Evolutionary conservation across 768 basidiomycete genomes (phyloP), one percentile per base, ranked within the genome.

Genomic region (Tulasnella sp.): DNA sequence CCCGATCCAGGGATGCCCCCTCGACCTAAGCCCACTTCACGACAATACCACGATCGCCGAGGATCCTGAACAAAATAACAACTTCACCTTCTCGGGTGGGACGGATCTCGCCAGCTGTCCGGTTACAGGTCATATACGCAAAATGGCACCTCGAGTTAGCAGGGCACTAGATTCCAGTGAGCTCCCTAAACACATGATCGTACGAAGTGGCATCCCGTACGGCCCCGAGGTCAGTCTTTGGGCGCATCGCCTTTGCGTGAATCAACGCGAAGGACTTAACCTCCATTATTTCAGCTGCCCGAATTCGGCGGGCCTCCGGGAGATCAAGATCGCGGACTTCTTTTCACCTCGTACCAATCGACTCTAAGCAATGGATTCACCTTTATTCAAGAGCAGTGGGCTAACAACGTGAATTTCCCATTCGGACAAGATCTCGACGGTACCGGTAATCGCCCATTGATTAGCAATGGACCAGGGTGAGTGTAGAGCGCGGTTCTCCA

Each of bases 161-260:
- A 17, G 14, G 7, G 2, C 22, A 17, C 9, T 9, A 7, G 11
- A 70, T 32, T 9, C 5, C 36, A 11, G 9, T 11, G 72, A 22
- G 8, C 26, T 67, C 17, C 36, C 29, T 11, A 11, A 67, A 12
- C 35, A 52, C 1, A 12, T 72, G 36, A 72, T 72, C 39, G 37
- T 72, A 9, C 35, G 72, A 3, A 65, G 68, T 41, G 72, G 66
- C 16, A 67, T 72, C 40, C 66, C 72, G 16, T 72, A 72, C 32
- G 72, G 72, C 39, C 37, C 26, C n/a, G 72, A 72, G 37, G 72
- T 67, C 68, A 39, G 65, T 41, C 4, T 8, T 2, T 11, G 17
- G 17, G 32, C 29, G 12, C 32, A 16, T 34, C 37, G 3, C 44
- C 1, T 47, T 17, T 40, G 16, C 7, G 7, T 40, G 40, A 7